Evolutionary conservation across 2,329 filamentous ascomycete species (phyloP).

Genomic region (Trichoderma simmonsii): DNA sequence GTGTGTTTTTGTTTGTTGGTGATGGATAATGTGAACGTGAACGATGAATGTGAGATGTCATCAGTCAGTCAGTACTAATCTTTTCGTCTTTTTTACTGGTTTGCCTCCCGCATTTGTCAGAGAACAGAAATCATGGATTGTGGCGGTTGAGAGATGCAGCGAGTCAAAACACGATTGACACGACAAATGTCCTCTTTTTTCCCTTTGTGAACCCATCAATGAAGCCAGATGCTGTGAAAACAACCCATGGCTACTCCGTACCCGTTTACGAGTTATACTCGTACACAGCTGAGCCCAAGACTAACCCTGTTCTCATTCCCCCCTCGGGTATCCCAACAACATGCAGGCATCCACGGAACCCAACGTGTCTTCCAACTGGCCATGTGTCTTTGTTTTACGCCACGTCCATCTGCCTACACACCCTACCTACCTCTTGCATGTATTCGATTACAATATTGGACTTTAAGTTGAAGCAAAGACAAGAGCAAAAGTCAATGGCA

Average conservation of each 20-base stretch:
- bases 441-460: not conserved
- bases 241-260: not conserved
- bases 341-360: slow-evolving; percentile 11
- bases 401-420: not conserved
- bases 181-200: slow-evolving; percentile 8
- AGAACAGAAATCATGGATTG: not conserved
- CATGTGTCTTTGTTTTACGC: not conserved
- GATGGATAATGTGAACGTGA: no score
- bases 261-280: not conserved
- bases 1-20: not conserved
- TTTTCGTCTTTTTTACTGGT: not conserved
- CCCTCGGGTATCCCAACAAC: not conserved
- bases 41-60: not conserved
- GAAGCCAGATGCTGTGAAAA: not conserved
- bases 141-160: not conserved
- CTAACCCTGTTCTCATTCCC: not conserved
- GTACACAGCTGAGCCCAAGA: not conserved
- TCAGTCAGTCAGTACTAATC: not conserved
- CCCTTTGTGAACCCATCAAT: not conserved
- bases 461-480: not conserved
- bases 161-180: slow-evolving; percentile 5
- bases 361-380: not conserved
- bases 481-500: not conserved
- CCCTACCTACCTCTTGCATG: not conserved
- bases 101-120: not conserved